These are phyloP conservation scores for Dictyostelium firmibasis DNA, from an alignment of 78 protist genomes.

Conservation along the genomic window DNA sequence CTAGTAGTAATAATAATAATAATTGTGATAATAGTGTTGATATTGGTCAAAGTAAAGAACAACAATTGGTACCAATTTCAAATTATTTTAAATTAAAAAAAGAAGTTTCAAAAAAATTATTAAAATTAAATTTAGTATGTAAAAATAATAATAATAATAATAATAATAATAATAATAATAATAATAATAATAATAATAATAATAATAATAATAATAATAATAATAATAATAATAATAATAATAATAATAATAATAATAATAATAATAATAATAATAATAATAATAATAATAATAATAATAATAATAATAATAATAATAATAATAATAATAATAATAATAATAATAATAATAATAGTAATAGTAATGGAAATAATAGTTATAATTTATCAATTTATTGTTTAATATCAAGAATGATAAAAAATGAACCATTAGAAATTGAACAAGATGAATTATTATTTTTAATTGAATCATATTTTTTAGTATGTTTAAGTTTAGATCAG, in stretches of 20 bases:
- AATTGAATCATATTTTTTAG: neutral
- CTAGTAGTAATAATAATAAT: neutral
- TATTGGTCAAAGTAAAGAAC: too few relatives aligned
- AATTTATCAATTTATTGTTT: neutral
- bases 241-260: neutral
- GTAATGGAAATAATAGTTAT: neutral
- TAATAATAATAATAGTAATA: neutral
- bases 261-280: neutral
- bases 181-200: neutral
- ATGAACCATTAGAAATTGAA: neutral
- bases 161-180: too few relatives aligned
- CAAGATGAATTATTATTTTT: neutral
- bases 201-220: neutral
- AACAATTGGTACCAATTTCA: neutral
- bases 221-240: neutral
- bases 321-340: neutral
- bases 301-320: neutral
- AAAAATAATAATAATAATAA: neutral
- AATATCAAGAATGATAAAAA: neutral
- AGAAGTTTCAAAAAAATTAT: neutral
- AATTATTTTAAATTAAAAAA: neutral
- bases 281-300: neutral
- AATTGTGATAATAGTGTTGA: too few relatives aligned
- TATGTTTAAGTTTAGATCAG: neutral
- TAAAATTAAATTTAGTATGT: neutral